phyloP scores from a whole-genome alignment of 345 rosid species.

The Gossypium anomalum region DNA sequence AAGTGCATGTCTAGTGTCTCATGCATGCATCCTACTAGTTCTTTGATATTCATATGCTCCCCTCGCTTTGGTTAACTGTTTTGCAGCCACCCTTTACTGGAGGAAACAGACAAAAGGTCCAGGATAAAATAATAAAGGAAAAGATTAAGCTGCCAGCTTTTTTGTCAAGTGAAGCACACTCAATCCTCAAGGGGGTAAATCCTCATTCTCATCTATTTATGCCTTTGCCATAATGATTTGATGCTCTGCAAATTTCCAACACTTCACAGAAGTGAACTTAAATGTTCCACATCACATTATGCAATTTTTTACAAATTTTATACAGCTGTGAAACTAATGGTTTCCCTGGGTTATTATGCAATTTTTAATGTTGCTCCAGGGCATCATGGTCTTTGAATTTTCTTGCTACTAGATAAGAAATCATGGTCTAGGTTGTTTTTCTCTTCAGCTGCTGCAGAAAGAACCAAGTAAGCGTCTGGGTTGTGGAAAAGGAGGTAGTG shows the following conservation, averaged over 20 bases:
- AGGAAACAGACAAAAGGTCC: conserved; percentile 46
- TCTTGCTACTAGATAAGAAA: background rate
- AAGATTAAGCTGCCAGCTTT: conserved; percentile 42
- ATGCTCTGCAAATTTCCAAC: conserved; percentile 2
- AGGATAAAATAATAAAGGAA: conserved; percentile 47
- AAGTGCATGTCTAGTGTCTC: background rate
- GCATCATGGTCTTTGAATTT: conserved; percentile 3
- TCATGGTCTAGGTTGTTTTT: conserved; percentile 2
- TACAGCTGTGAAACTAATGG: background rate
- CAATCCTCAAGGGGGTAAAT: conserved; percentile 45
- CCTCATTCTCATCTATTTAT: background rate
- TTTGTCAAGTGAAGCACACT: conserved; percentile 47
- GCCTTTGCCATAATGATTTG: background rate
- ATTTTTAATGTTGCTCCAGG: background rate
- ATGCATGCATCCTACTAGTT: background rate
- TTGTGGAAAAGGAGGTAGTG: conserved; percentile 36
- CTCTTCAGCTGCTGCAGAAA: conserved; percentile 43
- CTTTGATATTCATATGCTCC: background rate
- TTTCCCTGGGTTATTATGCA: background rate
- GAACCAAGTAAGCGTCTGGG: conserved; percentile 43
- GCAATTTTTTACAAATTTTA: background rate
- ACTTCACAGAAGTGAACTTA: background rate
- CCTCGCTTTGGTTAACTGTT: background rate
- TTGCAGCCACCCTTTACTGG: conserved; percentile 48
- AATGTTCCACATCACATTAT: background rate